Evolutionary conservation across 345 rosid genomes (phyloP).

Genomic region (Eucalyptus pumila): DNA sequence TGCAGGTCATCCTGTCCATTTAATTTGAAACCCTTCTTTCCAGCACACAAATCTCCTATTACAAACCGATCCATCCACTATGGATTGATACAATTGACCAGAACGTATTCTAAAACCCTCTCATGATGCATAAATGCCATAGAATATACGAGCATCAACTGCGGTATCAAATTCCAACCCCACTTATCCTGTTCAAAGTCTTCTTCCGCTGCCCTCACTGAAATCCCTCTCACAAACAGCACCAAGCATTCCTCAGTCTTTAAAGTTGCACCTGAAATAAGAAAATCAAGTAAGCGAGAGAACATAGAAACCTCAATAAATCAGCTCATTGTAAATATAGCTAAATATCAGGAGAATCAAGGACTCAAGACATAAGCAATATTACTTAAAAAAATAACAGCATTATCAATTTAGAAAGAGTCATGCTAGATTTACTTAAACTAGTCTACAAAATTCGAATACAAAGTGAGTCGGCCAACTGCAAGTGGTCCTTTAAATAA

Average conservation of each 20-base stretch:
- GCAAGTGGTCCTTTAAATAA: not conserved
- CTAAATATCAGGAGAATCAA: not conserved
- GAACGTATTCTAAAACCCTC: conserved; percentile 53
- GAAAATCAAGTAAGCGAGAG: not conserved
- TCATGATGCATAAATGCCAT: conserved; percentile 29
- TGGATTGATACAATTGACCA: conserved; percentile 68
- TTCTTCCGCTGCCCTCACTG: conserved; percentile 27
- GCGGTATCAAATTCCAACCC: conserved; percentile 67
- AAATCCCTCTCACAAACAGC: conserved; percentile 33
- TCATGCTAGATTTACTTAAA: not conserved
- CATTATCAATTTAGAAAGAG: too few species aligned
- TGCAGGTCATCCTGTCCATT: conserved; percentile 74
- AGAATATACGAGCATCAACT: conserved; percentile 64
- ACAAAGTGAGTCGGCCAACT: too few species aligned
- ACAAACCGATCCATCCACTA: conserved; percentile 65
- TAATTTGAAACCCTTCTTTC: conserved; percentile 79
- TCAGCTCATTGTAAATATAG: not conserved
- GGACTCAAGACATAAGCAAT: not conserved
- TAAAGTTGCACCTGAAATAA: conserved; percentile 13
- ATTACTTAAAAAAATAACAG: too few species aligned
- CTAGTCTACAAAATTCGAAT: not conserved
- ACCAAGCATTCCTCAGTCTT: conserved; percentile 25
- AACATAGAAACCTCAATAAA: not conserved
- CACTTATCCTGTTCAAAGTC: conserved; percentile 19
- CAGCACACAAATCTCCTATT: conserved; percentile 72